Evolutionary conservation across 2,329 filamentous ascomycete species (phyloP).

Genomic region (Chaetomiaceae sp.): DNA sequence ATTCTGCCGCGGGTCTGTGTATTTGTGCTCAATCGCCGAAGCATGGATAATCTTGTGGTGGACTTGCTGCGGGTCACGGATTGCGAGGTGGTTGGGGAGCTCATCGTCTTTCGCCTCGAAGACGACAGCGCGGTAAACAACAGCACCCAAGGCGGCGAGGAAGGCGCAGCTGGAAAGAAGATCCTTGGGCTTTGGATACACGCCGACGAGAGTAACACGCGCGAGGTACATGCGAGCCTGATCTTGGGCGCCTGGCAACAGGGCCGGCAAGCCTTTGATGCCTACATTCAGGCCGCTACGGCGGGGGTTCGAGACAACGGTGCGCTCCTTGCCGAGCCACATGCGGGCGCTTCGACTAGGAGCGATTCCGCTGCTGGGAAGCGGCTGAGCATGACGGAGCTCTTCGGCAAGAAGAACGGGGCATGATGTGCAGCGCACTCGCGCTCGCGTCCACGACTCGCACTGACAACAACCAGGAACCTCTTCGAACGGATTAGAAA

Average conservation of each 20-base stretch:
- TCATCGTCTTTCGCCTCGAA: slow-evolving; percentile 48
- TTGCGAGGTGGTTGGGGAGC: slow-evolving; percentile 58
- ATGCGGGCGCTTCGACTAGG: neutral
- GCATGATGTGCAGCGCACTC: neutral
- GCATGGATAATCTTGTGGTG: slow-evolving; percentile 65
- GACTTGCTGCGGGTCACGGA: slow-evolving; percentile 58
- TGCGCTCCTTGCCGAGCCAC: neutral
- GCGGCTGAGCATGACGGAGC: slow-evolving; percentile 41
- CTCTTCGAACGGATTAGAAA: no score
- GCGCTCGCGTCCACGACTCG: no score
- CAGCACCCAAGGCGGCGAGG: slow-evolving; percentile 15
- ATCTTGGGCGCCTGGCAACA: slow-evolving; percentile 42
- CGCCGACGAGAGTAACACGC: slow-evolving; percentile 28
- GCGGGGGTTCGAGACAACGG: slow-evolving; percentile 9
- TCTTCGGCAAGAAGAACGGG: slow-evolving; percentile 34
- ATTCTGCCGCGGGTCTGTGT: slow-evolving; percentile 50
- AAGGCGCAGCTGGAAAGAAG: slow-evolving; percentile 30
- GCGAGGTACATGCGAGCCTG: slow-evolving; percentile 24
- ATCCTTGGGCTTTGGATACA: slow-evolving; percentile 55
- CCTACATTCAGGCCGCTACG: slow-evolving; percentile 17
- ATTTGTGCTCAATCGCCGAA: slow-evolving; percentile 69
- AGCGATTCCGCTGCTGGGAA: slow-evolving; percentile 32
- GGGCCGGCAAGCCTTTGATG: slow-evolving; percentile 24
- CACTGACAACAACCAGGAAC: no score
- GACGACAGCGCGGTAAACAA: slow-evolving; percentile 24